Conservation (phyloP, 257 asterid species). For the Penstemon eatonii region DNA sequence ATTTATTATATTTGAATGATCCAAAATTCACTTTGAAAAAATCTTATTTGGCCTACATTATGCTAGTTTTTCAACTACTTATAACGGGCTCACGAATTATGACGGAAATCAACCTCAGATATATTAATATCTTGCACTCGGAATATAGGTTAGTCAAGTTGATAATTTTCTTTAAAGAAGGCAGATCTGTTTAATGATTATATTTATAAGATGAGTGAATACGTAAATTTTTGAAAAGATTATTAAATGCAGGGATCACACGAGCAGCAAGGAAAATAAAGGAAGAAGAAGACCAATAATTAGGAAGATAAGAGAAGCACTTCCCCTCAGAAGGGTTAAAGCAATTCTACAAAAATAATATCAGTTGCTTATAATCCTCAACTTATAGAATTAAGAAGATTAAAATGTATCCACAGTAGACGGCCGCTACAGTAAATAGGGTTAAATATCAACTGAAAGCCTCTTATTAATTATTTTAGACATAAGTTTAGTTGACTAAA, state of each 20-base stretch:
- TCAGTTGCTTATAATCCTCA: not conserved
- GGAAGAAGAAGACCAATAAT: not conserved
- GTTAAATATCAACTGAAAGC: not conserved
- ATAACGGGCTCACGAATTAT: not conserved
- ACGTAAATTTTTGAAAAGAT: too few relatives aligned
- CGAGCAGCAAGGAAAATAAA: too few relatives aligned
- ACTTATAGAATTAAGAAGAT: not conserved
- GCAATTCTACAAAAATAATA: not conserved
- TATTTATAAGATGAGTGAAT: not conserved
- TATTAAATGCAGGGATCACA: not conserved
- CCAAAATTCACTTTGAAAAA: constrained; percentile 1
- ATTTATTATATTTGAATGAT: not conserved
- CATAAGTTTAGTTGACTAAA: not conserved
- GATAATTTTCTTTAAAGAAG: too few relatives aligned
- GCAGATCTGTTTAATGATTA: not conserved
- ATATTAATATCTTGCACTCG: too few relatives aligned
- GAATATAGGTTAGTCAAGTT: too few relatives aligned
- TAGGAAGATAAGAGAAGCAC: not conserved
- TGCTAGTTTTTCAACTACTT: not conserved
- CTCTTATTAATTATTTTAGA: not conserved
- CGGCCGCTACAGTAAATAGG: not conserved
- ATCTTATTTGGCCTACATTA: not conserved
- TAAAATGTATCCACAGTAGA: not conserved
- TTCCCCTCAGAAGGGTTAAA: not conserved
- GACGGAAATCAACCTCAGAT: not conserved